These are phyloP conservation scores for Cryptococcus sp. DNA, from an alignment of 1,284 basidiomycete species.

Conservation along the genomic window DNA sequence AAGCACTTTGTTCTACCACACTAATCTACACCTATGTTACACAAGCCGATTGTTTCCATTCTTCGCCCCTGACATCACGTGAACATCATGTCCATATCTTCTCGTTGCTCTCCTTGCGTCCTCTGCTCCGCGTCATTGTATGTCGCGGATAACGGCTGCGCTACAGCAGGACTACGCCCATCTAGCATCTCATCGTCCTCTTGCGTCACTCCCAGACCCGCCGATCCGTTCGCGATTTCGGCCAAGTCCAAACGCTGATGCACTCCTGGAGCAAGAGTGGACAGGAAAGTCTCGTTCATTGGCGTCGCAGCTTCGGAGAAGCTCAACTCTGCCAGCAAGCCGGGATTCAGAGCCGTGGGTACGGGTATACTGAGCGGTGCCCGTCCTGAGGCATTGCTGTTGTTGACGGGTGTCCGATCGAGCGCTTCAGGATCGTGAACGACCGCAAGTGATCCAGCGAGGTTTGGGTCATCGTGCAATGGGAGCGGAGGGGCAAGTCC, in stretches of 20 bases:
- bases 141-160: background rate
- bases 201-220: constrained; percentile 1
- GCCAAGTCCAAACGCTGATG: constrained; percentile 32
- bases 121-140: background rate
- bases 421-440: background rate
- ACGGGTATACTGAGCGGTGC: background rate
- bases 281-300: constrained; percentile 57
- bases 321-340: constrained; percentile 12
- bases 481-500: background rate
- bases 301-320: constrained; percentile 51
- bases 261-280: constrained; percentile 49
- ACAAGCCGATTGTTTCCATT: no score
- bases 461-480: background rate
- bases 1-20: no score
- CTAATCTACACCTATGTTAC: no score
- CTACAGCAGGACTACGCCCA: no score
- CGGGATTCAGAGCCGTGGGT: constrained; percentile 2
- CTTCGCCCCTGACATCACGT: constrained; percentile 2
- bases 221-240: constrained; percentile 11
- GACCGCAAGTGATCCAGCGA: background rate
- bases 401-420: background rate
- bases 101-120: background rate
- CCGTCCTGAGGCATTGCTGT: background rate
- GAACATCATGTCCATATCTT: constrained; percentile 18
- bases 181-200: background rate